phyloP scores from a whole-genome alignment of 495 filamentous ascomycete species.

The Aspergillus wentii region DNA sequence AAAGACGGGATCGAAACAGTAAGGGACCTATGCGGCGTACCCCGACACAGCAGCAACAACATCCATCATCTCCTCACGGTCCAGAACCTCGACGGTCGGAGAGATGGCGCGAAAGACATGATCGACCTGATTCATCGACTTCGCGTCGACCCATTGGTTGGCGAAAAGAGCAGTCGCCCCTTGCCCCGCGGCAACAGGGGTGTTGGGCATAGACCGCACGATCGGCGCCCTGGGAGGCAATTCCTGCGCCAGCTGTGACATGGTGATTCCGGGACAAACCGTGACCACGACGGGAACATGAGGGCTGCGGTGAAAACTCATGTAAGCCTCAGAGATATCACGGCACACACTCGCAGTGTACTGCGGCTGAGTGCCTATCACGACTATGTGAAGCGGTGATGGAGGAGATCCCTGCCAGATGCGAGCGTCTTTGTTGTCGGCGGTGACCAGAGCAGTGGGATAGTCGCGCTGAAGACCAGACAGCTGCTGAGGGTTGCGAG shows the following conservation, averaged over 20 bases:
- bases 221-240: neutral
- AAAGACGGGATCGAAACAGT: neutral
- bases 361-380: neutral
- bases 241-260: neutral
- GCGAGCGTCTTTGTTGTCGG: neutral
- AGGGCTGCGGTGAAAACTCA: neutral
- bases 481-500: neutral
- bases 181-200: neutral
- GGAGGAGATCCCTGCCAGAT: neutral
- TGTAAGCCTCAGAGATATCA: neutral
- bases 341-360: neutral
- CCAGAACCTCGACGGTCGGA: neutral
- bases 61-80: neutral
- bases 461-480: neutral
- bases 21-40: neutral
- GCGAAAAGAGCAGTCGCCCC: neutral
- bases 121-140: neutral
- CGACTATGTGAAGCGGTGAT: neutral
- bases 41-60: neutral
- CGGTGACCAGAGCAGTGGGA: neutral
- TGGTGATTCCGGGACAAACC: neutral
- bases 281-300: neutral
- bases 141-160: neutral
- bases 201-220: neutral
- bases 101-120: neutral